Conservation (phyloP, 2,329 filamentous ascomycete species). For the Cadophora gregata region DNA sequence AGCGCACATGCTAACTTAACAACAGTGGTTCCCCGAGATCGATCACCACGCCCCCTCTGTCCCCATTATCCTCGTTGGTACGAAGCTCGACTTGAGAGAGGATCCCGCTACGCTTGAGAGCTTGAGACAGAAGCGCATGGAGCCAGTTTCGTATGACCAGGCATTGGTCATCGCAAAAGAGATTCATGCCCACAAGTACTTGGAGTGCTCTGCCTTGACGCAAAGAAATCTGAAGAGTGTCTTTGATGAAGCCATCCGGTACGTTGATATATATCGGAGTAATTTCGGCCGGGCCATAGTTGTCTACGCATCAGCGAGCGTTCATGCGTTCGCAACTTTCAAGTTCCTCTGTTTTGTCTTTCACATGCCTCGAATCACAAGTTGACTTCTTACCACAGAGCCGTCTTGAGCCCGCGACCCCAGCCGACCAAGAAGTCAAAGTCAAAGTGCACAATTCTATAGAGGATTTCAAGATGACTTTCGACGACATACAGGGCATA, state of each 20-base stretch:
- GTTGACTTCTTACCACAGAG: conserved; percentile 53
- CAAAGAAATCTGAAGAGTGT: conserved; percentile 98
- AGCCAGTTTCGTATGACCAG: conserved; percentile 94
- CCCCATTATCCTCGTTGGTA: conserved; percentile 95
- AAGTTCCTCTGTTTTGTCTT: background rate
- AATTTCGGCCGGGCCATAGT: background rate
- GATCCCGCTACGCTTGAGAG: conserved; percentile 82
- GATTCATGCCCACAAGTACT: conserved; percentile 94
- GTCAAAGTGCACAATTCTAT: conserved; percentile 74
- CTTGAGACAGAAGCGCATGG: conserved; percentile 91
- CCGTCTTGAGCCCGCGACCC: conserved; percentile 73
- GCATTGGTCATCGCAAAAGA: conserved; percentile 89
- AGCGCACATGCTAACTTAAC: conserved; percentile 23
- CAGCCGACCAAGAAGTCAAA: conserved; percentile 64
- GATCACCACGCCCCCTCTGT: conserved; percentile 95
- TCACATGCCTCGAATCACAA: conserved; percentile 8
- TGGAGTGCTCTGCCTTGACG: conserved; percentile 96
- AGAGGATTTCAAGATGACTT: conserved; percentile 23
- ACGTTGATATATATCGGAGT: conserved; percentile 45
- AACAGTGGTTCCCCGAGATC: conserved; percentile 95
- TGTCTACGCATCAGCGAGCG: background rate
- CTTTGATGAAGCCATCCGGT: conserved; percentile 99
- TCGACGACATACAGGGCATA: conserved; percentile 2
- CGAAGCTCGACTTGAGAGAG: conserved; percentile 94
- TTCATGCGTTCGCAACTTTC: background rate